Percentiles rank a stretch among this genome's conserved stretches.
Conservation (phyloP, 192 early-diverging fungal species). For the Entomortierella chlamydospora region DNA sequence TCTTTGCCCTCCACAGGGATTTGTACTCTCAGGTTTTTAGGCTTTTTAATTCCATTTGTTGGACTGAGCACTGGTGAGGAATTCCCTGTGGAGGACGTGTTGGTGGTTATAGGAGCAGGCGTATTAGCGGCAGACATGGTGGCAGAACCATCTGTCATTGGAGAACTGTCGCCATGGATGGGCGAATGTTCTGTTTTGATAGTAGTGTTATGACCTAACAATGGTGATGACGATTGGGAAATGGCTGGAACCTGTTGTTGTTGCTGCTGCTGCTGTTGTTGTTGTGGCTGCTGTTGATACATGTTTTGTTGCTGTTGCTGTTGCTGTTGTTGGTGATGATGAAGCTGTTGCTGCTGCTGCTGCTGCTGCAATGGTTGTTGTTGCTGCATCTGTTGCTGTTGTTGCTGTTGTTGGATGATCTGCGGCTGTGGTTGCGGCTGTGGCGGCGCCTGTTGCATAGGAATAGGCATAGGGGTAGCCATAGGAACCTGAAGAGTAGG, state of each 20-base stretch:
- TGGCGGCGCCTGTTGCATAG: constrained; percentile 8
- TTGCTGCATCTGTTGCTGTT: constrained; percentile 29
- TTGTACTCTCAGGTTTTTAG: constrained; percentile 55
- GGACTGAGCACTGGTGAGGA: constrained; percentile 43
- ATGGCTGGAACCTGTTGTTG: constrained; percentile 18
- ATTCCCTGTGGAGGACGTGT: constrained; percentile 12
- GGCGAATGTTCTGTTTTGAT: constrained; percentile 22
- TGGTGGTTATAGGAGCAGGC: constrained; percentile 8
- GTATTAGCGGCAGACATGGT: neutral
- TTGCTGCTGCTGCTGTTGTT: constrained; percentile 14
- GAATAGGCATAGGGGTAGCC: constrained; percentile 30
- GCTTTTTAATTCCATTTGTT: constrained; percentile 54
- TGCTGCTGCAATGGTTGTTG: constrained; percentile 8
- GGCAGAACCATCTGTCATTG: constrained; percentile 29
- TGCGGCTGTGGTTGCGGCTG: constrained; percentile 30
- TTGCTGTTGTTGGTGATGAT: constrained; percentile 21
- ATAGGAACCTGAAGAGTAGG: constrained; percentile 35
- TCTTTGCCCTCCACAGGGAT: constrained; percentile 54
- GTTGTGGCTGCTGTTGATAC: constrained; percentile 8
- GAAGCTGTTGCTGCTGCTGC: constrained; percentile 17
- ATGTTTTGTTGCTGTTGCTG: constrained; percentile 13
- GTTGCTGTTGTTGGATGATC: constrained; percentile 28
- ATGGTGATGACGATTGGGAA: constrained; percentile 36
- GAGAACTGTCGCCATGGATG: constrained; percentile 18
- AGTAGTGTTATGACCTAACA: constrained; percentile 15